Conservation (phyloP, 495 filamentous ascomycete genomes). For the Tuber umbilicatum region DNA sequence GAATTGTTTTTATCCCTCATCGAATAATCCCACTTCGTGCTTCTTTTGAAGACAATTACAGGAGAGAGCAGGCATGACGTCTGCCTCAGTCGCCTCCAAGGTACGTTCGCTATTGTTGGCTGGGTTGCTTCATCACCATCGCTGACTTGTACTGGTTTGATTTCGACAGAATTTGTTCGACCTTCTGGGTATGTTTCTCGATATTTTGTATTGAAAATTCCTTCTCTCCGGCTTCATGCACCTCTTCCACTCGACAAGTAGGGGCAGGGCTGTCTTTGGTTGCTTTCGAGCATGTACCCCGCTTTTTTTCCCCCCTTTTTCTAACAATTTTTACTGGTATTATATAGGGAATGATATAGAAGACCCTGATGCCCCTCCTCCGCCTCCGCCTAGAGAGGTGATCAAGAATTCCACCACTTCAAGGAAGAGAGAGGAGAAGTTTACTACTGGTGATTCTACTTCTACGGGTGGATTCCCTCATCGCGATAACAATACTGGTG, state of each 20-base stretch:
- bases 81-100: constrained; percentile 54
- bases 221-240: neutral
- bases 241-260: neutral
- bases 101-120: constrained; percentile 44
- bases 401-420: constrained; percentile 72
- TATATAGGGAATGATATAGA: constrained; percentile 73
- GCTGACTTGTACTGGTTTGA: constrained; percentile 41
- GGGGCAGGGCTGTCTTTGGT: neutral
- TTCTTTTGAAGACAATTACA: constrained; percentile 41
- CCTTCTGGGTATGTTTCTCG: constrained; percentile 65
- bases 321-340: constrained; percentile 15
- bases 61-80: constrained; percentile 48
- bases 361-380: constrained; percentile 40
- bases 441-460: constrained; percentile 44
- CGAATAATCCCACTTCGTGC: constrained; percentile 20
- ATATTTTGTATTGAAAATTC: neutral
- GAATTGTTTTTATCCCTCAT: constrained; percentile 12
- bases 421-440: constrained; percentile 84
- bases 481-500: constrained; percentile 45
- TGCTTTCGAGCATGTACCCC: constrained; percentile 16
- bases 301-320: constrained; percentile 11
- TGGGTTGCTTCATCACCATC: constrained; percentile 13
- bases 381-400: constrained; percentile 63
- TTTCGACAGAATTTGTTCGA: constrained; percentile 69
- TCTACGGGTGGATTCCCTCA: constrained; percentile 40